Conservation (phyloP, 306 rosid species). For the Vigna mungo region DNA sequence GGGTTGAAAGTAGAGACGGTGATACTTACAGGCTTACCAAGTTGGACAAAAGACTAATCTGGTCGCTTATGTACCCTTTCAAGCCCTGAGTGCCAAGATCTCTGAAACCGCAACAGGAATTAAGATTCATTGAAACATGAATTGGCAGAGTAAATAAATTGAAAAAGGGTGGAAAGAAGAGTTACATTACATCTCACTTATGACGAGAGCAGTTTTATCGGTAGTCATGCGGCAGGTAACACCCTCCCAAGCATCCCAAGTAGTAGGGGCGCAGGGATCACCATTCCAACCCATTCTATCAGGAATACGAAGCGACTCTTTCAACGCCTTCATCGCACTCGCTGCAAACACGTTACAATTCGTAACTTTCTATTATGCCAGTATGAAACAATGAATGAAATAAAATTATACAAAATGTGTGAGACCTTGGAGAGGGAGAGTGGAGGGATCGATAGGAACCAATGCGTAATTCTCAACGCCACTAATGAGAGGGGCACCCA, state of each 20-base stretch:
- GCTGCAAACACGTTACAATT: slow-evolving; percentile 50
- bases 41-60: slow-evolving; percentile 78
- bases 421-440: slow-evolving; percentile 85
- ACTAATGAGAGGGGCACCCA: slow-evolving; percentile 68
- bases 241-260: slow-evolving; percentile 99
- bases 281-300: slow-evolving; percentile 99
- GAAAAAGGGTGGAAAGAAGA: neutral
- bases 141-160: neutral
- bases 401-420: too few species aligned
- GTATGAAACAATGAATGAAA: neutral
- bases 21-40: slow-evolving; percentile 93
- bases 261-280: slow-evolving; percentile 96
- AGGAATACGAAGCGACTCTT: slow-evolving; percentile 84
- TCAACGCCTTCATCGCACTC: slow-evolving; percentile 86
- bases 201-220: slow-evolving; percentile 66
- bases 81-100: slow-evolving; percentile 95
- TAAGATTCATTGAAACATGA: neutral
- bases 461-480: slow-evolving; percentile 91
- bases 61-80: slow-evolving; percentile 84
- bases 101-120: slow-evolving; percentile 54
- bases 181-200: slow-evolving; percentile 74
- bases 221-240: slow-evolving; percentile 78
- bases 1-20: too few species aligned
- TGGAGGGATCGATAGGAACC: slow-evolving; percentile 79
- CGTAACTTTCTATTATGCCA: neutral